Percentiles rank a stretch among this genome's conserved stretches.
These are phyloP conservation scores for Mycena amicta DNA, from an alignment of 768 basidiomycete genomes.

Conservation along the genomic window DNA sequence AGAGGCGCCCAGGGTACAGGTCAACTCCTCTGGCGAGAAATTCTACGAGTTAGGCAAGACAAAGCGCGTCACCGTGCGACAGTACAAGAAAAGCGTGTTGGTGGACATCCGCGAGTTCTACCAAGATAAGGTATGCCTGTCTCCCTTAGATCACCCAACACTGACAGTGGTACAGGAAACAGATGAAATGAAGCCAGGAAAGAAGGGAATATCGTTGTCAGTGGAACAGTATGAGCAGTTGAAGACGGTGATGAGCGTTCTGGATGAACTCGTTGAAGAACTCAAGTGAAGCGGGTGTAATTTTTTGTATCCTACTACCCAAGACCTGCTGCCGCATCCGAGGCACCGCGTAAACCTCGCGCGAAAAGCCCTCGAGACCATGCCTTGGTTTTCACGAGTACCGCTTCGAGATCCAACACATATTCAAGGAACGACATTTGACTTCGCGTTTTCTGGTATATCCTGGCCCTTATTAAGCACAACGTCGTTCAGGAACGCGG, in stretches of 20 bases:
- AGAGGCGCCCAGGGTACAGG: slow-evolving; percentile 30
- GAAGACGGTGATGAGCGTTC: background rate
- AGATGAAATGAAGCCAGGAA: slow-evolving; percentile 69
- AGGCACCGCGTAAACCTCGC: slow-evolving; percentile 65
- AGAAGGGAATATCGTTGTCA: slow-evolving; percentile 75
- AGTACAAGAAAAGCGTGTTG: slow-evolving; percentile 52
- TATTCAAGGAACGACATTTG: slow-evolving; percentile 57
- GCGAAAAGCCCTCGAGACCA: slow-evolving; percentile 69
- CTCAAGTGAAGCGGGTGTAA: slow-evolving; percentile 26
- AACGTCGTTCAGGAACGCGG: background rate
- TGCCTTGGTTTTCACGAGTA: slow-evolving; percentile 51
- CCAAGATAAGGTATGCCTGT: slow-evolving; percentile 25
- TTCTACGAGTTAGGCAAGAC: slow-evolving; percentile 75
- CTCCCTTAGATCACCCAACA: background rate
- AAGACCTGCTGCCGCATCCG: slow-evolving; percentile 73
- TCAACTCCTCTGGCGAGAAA: slow-evolving; percentile 41
- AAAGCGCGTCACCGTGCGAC: slow-evolving; percentile 60
- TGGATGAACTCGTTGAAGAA: background rate
- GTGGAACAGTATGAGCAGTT: slow-evolving; percentile 56
- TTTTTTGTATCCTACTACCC: slow-evolving; percentile 25
- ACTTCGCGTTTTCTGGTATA: slow-evolving; percentile 56
- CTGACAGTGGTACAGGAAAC: slow-evolving; percentile 32
- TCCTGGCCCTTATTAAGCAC: slow-evolving; percentile 42
- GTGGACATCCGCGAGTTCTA: slow-evolving; percentile 83
- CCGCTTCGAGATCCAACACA: slow-evolving; percentile 65